Base-by-base conservation (phyloP, 2,329 filamentous ascomycete species). In the Scytalidium lignicola region DNA sequence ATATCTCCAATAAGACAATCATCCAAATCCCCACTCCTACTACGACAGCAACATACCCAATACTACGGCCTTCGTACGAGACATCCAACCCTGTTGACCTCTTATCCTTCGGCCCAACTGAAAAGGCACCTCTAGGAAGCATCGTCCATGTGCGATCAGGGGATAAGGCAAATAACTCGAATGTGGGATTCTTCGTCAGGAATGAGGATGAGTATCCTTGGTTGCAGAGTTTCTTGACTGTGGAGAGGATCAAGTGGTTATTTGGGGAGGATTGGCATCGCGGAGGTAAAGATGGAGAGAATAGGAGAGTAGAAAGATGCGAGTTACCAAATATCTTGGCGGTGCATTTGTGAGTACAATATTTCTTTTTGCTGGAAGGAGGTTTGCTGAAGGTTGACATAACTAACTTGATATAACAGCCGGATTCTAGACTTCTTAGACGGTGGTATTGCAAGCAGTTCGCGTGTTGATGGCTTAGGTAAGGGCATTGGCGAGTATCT, bases 281-380 rank as follows among this genome's bases (percentile, higher is more conserved):
- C 3, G 46, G 21, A 9, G 19, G 19, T 37, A 19, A 17, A 15
- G n/a, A 17, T n/a, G 32, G 32, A 8, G 32, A 15, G 20, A 19
- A 46, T n/a, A 43, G 23, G 28, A 12, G 45, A 45, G 59, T 70
- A 6, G 67, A 71, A 52, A 53, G 70, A 15, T 64, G 70, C 20
- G 69, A 73, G 53, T 69, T 72, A 42, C 58, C 61, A 0, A 53
- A 62, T 9, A 59, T 72, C 1, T 55, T 55, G 41, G 69, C 70
- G 8, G 7, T 44, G 12, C 42, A 44, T 44, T 44, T 44, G 32
- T 37, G 15, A 48, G 51, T 26, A 10, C 5, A 26, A 10, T 26
- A 26, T 47, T 50, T 55, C 9, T n/a, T 21, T 13, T 18, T 43
- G 12, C 17, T 15, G n/a, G 40, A 21, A 7, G 9, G n/a, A 21